A percentile compares a stretch with the other conserved stretches of the same genome.
Evolutionary conservation across 1,284 basidiomycete species (phyloP).

Genomic region (Rhodotorula sp.): DNA sequence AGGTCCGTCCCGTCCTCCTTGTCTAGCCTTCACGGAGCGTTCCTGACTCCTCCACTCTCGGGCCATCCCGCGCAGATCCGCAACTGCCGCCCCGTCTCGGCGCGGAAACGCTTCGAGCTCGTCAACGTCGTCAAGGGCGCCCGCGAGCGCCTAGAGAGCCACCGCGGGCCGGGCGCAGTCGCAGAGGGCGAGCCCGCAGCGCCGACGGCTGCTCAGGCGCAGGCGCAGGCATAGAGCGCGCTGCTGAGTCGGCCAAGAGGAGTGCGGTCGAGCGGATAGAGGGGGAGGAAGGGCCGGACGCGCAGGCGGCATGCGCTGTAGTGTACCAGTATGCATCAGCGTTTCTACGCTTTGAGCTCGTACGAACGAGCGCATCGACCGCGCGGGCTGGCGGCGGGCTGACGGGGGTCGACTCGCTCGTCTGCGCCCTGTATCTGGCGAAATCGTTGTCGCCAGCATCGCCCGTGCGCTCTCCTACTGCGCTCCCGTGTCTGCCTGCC

Average conservation of each 20-base stretch:
- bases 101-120: constrained; percentile 42
- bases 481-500: too few species aligned
- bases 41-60: too few species aligned
- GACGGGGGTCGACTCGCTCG: too few species aligned
- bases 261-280: too few species aligned
- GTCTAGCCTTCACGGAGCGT: too few species aligned
- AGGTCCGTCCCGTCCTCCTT: constrained; percentile 2
- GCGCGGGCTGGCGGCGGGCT: too few species aligned
- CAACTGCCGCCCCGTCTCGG: constrained; percentile 41
- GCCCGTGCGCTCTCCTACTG: too few species aligned
- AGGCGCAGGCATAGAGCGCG: not conserved
- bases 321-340: too few species aligned
- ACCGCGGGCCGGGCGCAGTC: not conserved
- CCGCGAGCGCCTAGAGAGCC: constrained; percentile 19
- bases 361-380: too few species aligned
- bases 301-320: not conserved
- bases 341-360: too few species aligned
- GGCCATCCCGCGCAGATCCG: constrained; percentile 22
- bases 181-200: not conserved
- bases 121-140: constrained; percentile 34
- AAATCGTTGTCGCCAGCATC: too few species aligned
- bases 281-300: not conserved
- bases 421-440: too few species aligned
- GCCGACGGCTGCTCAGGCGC: not conserved
- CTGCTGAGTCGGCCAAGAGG: not conserved